phyloP scores from a whole-genome alignment of 169 alveolate genomes.

The Plasmodium vinckei region DNA sequence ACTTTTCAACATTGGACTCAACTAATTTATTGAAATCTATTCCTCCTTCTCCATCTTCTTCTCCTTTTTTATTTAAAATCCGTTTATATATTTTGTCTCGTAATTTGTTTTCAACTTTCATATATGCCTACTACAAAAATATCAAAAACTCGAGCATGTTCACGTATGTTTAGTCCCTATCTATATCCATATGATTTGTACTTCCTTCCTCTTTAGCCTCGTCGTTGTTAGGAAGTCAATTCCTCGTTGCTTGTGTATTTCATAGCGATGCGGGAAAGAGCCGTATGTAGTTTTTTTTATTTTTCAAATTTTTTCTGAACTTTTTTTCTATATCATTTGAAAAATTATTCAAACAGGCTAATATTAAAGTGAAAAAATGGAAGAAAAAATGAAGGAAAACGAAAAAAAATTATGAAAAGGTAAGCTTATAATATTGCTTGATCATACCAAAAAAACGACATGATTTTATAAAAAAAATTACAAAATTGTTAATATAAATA shows the following conservation, averaged over 20 bases:
- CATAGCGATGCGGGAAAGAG: neutral
- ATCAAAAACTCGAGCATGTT: too few relatives aligned
- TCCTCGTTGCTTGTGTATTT: neutral
- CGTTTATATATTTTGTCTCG: neutral
- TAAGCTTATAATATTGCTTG: too few relatives aligned
- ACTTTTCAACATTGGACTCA: constrained; percentile 19
- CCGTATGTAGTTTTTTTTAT: too few relatives aligned
- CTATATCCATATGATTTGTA: neutral
- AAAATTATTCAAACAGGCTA: neutral
- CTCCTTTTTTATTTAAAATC: neutral
- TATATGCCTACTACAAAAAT: neutral
- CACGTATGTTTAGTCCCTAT: neutral
- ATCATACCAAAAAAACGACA: too few relatives aligned
- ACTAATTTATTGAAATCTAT: constrained; percentile 16
- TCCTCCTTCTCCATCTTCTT: neutral
- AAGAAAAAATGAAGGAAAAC: neutral
- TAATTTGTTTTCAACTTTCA: constrained; percentile 4
- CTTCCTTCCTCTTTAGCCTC: too few relatives aligned
- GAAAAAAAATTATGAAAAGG: neutral
- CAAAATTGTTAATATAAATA: neutral
- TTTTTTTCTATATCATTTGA: too few relatives aligned
- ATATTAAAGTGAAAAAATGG: neutral
- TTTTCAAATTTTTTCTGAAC: too few relatives aligned
- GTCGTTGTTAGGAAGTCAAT: too few relatives aligned
- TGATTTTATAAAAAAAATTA: too few relatives aligned